phyloP scores from a whole-genome alignment of 176 grass and related monocot genomes.

The Carex myosuroides region DNA sequence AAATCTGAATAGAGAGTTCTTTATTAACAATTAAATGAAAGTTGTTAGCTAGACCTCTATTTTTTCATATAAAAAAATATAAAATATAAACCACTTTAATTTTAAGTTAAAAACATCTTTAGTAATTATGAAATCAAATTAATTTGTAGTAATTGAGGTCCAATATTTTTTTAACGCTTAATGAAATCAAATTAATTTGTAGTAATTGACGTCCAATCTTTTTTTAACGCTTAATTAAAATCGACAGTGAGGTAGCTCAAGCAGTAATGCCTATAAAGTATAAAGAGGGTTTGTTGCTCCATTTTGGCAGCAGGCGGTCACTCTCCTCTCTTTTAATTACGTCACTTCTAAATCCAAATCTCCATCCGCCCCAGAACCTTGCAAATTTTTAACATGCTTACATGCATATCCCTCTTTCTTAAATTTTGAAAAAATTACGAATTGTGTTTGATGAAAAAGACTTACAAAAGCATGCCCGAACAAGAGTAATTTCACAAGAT shows the following conservation, averaged over 20 bases:
- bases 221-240: neutral
- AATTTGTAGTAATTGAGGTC: neutral
- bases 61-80: no score
- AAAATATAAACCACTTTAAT: neutral
- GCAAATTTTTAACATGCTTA: neutral
- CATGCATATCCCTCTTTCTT: neutral
- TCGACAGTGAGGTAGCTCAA: neutral
- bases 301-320: slow-evolving; percentile 3
- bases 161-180: neutral
- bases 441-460: neutral
- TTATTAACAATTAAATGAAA: no score
- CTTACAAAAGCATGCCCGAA: no score
- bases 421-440: neutral
- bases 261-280: neutral
- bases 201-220: neutral
- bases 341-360: neutral
- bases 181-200: neutral
- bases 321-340: neutral
- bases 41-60: no score
- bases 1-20: no score
- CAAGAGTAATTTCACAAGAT: neutral
- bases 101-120: neutral
- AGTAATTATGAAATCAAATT: neutral
- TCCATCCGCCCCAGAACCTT: neutral
- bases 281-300: neutral